Evolutionary conservation across 2,329 filamentous ascomycete species (phyloP).

Genomic region (Ilyonectria sp.): DNA sequence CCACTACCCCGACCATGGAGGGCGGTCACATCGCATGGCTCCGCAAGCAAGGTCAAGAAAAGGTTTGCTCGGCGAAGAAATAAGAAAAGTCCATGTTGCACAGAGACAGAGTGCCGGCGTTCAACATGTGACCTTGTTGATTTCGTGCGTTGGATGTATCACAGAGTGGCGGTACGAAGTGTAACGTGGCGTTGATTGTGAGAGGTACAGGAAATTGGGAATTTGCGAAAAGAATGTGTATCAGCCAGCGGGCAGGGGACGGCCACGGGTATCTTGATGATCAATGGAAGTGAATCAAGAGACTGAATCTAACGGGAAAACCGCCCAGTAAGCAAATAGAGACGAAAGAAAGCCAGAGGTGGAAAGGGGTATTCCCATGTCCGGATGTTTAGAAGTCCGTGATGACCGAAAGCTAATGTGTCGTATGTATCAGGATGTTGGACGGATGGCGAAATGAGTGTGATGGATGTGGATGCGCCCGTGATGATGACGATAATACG

Average conservation of each 20-base stretch:
- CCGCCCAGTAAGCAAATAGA: too few relatives aligned
- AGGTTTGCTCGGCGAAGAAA: slow-evolving; percentile 3
- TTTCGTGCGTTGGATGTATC: slow-evolving; percentile 10
- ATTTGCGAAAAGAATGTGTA: not conserved
- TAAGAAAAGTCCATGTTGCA: slow-evolving; percentile 16
- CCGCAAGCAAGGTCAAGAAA: slow-evolving; percentile 8
- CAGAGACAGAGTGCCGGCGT: slow-evolving; percentile 4
- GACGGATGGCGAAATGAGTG: not conserved
- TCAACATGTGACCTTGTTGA: slow-evolving; percentile 19
- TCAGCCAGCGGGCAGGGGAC: not conserved
- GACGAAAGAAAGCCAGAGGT: not conserved
- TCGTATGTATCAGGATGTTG: not conserved
- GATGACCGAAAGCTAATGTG: not conserved
- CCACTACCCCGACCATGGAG: not conserved
- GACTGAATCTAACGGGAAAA: not conserved
- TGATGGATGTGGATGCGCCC: not conserved
- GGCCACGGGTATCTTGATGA: too few relatives aligned
- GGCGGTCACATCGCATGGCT: not conserved
- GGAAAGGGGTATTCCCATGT: not conserved
- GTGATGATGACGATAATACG: not conserved
- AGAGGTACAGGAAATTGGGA: not conserved
- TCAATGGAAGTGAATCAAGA: not conserved
- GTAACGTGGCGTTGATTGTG: not conserved
- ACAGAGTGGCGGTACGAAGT: not conserved
- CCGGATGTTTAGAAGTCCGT: not conserved